Percentiles rank a stretch among this genome's conserved stretches.
These are phyloP conservation scores for Xylariaceae sp. DNA, from an alignment of 2,329 filamentous ascomycete species.

Conservation along the genomic window DNA sequence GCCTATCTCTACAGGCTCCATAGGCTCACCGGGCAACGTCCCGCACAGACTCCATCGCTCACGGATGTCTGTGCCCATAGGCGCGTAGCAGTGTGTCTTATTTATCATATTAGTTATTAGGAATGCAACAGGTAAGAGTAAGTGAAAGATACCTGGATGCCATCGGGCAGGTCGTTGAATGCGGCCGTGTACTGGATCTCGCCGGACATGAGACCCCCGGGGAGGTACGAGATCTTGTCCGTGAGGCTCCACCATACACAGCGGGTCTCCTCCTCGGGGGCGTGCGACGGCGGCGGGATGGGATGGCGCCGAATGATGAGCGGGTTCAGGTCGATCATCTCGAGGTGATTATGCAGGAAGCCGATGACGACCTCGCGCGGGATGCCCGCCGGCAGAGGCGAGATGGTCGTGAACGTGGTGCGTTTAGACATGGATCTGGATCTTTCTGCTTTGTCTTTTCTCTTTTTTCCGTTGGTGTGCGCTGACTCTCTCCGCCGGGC, in stretches of 20 bases:
- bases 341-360: constrained; percentile 70
- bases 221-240: constrained; percentile 57
- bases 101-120: not conserved
- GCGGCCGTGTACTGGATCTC: constrained; percentile 74
- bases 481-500: not conserved
- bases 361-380: constrained; percentile 64
- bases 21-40: constrained; percentile 63
- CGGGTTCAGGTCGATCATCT: constrained; percentile 86
- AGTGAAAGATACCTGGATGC: constrained; percentile 47
- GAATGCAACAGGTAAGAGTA: not conserved
- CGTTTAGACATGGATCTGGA: constrained; percentile 58
- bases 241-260: constrained; percentile 75
- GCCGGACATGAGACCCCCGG: constrained; percentile 19
- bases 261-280: constrained; percentile 63
- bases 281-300: constrained; percentile 62
- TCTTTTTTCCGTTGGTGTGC: not conserved
- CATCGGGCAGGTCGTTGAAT: constrained; percentile 68
- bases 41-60: constrained; percentile 74
- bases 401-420: constrained; percentile 70
- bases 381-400: constrained; percentile 65
- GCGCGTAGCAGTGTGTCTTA: constrained; percentile 75
- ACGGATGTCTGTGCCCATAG: constrained; percentile 72
- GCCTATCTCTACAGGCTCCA: constrained; percentile 60
- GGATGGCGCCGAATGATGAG: constrained; percentile 67
- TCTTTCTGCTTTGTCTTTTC: not conserved